Conservation (phyloP, 208 protist genomes). For the Trypanosoma mega region DNA sequence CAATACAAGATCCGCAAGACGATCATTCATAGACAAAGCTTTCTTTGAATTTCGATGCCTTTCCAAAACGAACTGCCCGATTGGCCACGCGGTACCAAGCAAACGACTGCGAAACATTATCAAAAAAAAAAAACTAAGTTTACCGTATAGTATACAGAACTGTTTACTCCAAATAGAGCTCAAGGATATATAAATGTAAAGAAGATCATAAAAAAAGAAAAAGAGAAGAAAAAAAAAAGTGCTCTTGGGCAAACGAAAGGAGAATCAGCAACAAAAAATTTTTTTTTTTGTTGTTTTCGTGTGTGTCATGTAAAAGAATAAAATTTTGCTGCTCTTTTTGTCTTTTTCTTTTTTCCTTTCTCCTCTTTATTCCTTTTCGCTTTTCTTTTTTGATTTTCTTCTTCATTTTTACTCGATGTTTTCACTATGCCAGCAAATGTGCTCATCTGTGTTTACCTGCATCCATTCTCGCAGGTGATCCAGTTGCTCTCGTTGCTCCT, state of each 20-base stretch:
- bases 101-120: no score
- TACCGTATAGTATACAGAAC: no score
- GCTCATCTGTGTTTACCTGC: conserved; percentile 41
- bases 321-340: no score
- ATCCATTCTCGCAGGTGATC: conserved; percentile 38
- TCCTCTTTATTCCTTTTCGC: background rate
- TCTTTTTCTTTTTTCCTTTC: background rate
- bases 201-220: no score
- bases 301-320: no score
- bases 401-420: conserved; percentile 41
- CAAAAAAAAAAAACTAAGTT: no score
- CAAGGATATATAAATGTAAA: no score
- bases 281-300: no score
- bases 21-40: conserved; percentile 7
- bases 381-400: background rate
- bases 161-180: no score
- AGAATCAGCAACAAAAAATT: no score
- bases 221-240: no score
- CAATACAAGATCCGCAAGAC: conserved; percentile 46
- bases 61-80: background rate
- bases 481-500: conserved; percentile 39
- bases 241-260: no score
- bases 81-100: background rate
- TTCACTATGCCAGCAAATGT: conserved; percentile 72
- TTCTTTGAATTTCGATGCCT: background rate